phyloP scores from a whole-genome alignment of 495 filamentous ascomycete genomes.

The Tetracladium setigerum region DNA sequence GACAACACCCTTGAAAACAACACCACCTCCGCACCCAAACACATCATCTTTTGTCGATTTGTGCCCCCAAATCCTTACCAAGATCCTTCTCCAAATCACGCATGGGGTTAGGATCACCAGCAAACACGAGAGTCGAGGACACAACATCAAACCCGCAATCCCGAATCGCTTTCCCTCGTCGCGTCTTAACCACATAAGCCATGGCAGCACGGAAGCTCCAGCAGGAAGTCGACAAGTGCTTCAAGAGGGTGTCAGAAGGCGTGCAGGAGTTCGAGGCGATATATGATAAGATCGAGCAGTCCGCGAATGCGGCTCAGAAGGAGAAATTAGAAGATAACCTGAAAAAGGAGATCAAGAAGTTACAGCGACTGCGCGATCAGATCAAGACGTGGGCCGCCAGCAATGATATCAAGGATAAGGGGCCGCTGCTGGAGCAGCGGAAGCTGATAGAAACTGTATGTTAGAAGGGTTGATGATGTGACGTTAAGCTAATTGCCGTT shows the following conservation, averaged over 20 bases:
- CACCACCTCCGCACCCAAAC: too few species aligned
- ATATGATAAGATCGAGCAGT: conserved; percentile 90
- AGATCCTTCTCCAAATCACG: neutral
- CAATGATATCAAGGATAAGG: conserved; percentile 99
- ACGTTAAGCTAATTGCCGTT: conserved; percentile 6
- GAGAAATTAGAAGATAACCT: conserved; percentile 96
- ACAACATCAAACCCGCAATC: conserved; percentile 12
- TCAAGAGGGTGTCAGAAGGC: conserved; percentile 92
- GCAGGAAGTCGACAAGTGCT: conserved; percentile 96
- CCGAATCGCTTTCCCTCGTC: neutral
- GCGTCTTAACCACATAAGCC: conserved; percentile 23
- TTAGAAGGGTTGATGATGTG: neutral
- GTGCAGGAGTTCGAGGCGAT: conserved; percentile 88
- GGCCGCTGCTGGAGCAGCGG: conserved; percentile 83
- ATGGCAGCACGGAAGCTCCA: conserved; percentile 95
- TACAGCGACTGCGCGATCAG: conserved; percentile 92
- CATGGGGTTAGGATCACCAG: conserved; percentile 8
- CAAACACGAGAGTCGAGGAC: conserved; percentile 11
- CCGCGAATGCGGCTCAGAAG: conserved; percentile 87
- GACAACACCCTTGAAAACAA: too few species aligned
- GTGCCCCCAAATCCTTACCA: too few species aligned
- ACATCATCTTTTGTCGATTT: too few species aligned
- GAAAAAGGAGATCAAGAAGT: conserved; percentile 99
- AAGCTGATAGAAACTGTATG: conserved; percentile 91
- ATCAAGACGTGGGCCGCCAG: conserved; percentile 97